Percentiles rank a stretch among this genome's conserved stretches.
Evolutionary conservation across 805 yeast species (phyloP).

Genomic region (Cyberlindnera euphorbiae): DNA sequence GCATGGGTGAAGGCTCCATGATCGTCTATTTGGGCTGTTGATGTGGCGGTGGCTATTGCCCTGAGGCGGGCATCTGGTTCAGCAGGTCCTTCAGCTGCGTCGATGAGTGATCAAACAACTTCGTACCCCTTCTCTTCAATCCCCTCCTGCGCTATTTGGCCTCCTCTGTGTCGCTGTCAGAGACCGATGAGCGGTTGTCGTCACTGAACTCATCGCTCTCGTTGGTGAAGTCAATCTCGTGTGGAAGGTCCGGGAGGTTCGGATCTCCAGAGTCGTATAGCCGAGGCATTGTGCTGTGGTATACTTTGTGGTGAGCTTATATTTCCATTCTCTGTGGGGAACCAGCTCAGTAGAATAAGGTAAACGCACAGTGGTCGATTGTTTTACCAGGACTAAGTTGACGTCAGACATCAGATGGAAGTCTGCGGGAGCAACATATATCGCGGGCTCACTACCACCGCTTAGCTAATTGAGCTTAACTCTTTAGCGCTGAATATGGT

Average conservation of each 20-base stretch:
- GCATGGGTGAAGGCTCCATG: slow-evolving; percentile 1
- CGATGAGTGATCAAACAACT: slow-evolving; percentile 4
- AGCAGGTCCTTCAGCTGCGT: no score
- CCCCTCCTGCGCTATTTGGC: neutral
- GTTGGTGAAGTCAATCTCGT: slow-evolving; percentile 16
- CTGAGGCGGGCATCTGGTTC: neutral
- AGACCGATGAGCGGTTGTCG: slow-evolving; percentile 3
- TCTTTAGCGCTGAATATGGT: no score
- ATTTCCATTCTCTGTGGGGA: no score
- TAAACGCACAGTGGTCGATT: no score
- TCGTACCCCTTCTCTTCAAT: slow-evolving; percentile 8
- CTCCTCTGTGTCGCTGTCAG: slow-evolving; percentile 1
- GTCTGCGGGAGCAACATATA: no score
- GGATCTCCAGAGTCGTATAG: slow-evolving; percentile 40
- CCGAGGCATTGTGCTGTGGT: slow-evolving; percentile 3
- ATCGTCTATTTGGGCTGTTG: neutral
- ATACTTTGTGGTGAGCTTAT: neutral
- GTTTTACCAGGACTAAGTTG: no score
- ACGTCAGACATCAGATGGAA: no score
- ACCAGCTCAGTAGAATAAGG: no score
- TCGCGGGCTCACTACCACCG: no score
- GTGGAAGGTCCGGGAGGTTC: slow-evolving; percentile 35
- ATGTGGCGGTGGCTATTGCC: neutral
- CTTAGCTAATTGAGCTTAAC: no score
- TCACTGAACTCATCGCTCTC: slow-evolving; percentile 24